Evolutionary conservation across 164 flowering plant genomes (phyloP), one percentile per base, ranked within the genome.

Genomic region (Piper longum): DNA sequence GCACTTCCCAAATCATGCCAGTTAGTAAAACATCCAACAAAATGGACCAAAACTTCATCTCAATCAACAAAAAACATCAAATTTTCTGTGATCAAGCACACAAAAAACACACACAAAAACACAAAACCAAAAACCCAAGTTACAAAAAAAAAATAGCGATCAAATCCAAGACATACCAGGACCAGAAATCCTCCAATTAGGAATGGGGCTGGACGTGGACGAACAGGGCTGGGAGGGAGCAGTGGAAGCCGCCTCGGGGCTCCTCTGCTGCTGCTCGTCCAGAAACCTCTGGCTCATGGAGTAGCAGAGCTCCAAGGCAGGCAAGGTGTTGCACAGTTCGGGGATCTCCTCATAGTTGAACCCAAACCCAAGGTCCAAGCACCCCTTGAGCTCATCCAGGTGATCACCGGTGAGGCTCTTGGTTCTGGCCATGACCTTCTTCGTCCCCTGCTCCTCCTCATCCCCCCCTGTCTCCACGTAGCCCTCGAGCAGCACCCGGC

Each of bases 281-380:
- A 79, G 45, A 64, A 80, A 90, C 83, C 78, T 85, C 81, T 85
- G 95, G 62, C 81, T 78, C 87, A 87, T 84, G 0, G 97, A 90
- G 71, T 90, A 90, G 62, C 97, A 90, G 16, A 90, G 83, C 75
- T 90, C 92, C 17, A 90, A 82, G 56, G 97, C 97, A 7, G 97
- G 97, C 70, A 87, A 66, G 18, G 95, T 87, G 73, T 83, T 83
- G 71, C 87, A 87, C 56, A 87, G 88, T 75, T 87, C 97, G 0
- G 97, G 97, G 52, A 90, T 90, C 71, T 88, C 97, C 9, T 87
- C 88, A 68, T 87, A 90, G 66, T 79, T 83, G 67, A 90, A 90
- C 5, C 89, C 89, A 74, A 90, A 90, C 7, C 97, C 95, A 8
- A 90, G 83, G 80, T 90, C 97, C 66, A 87, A 61, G 65, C 95